Percentiles rank a stretch among this genome's conserved stretches.
phyloP scores from a whole-genome alignment of 495 filamentous ascomycete species.

The Amniculicola lignicola region DNA sequence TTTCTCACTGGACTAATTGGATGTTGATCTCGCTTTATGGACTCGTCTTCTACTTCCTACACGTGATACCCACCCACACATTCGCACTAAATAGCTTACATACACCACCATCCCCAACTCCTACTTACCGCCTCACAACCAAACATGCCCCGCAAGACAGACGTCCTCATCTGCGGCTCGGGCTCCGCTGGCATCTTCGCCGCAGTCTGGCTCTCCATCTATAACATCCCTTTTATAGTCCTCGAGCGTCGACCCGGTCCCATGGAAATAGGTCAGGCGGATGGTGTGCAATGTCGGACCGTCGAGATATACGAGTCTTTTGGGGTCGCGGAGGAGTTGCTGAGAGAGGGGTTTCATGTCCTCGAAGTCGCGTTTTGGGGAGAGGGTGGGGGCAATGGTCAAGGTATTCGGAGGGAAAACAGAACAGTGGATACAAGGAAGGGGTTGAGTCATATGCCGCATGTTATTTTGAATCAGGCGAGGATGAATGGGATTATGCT shows the following conservation, averaged over 20 bases:
- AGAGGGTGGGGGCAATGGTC: constrained; percentile 37
- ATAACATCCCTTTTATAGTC: constrained; percentile 59
- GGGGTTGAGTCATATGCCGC: constrained; percentile 64
- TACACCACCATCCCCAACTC: no score
- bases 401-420: constrained; percentile 53
- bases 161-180: constrained; percentile 64
- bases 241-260: constrained; percentile 61
- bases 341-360: constrained; percentile 70
- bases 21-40: no score
- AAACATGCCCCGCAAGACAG: constrained; percentile 27
- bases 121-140: no score
- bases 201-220: constrained; percentile 63
- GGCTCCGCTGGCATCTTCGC: constrained; percentile 70
- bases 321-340: constrained; percentile 64
- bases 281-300: constrained; percentile 76
- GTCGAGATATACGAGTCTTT: constrained; percentile 81
- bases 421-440: constrained; percentile 60
- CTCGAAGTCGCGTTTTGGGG: constrained; percentile 54
- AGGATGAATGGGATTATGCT: constrained; percentile 64
- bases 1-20: no score
- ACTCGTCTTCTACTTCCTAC: no score
- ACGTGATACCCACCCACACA: no score
- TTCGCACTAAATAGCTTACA: no score
- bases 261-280: constrained; percentile 69
- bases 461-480: constrained; percentile 77